Conservation (phyloP, 495 filamentous ascomycete genomes). For the Penicillium pulvis region DNA sequence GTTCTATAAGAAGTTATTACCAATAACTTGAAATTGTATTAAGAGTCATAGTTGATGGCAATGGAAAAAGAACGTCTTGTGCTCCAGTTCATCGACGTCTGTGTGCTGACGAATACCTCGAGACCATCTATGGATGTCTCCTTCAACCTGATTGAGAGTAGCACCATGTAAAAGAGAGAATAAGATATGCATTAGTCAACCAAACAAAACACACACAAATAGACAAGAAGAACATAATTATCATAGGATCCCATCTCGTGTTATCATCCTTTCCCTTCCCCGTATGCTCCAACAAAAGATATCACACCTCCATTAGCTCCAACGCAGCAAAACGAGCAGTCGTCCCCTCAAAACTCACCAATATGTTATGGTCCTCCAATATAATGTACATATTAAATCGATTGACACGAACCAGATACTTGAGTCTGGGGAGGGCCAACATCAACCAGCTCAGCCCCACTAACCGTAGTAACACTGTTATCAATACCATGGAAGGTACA, state of each 20-base stretch:
- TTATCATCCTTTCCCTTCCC: background rate
- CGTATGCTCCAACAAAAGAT: background rate
- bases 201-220: too few relatives aligned
- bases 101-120: too few relatives aligned
- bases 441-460: background rate
- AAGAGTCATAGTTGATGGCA: too few relatives aligned
- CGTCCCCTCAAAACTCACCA: background rate
- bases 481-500: constrained; percentile 2
- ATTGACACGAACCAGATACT: background rate
- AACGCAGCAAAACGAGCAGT: too few relatives aligned
- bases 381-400: background rate
- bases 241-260: background rate
- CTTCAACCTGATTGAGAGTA: too few relatives aligned
- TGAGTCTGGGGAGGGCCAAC: constrained; percentile 6
- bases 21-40: too few relatives aligned
- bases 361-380: background rate
- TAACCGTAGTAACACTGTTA: background rate
- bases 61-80: too few relatives aligned
- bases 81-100: too few relatives aligned
- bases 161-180: too few relatives aligned
- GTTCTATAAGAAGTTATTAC: too few relatives aligned
- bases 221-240: background rate
- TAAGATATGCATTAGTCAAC: too few relatives aligned
- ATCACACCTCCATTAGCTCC: background rate
- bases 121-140: too few relatives aligned